Percentiles rank a stretch among this genome's conserved stretches.
Conservation (phyloP, 345 rosid species). For the Brassica incana region DNA sequence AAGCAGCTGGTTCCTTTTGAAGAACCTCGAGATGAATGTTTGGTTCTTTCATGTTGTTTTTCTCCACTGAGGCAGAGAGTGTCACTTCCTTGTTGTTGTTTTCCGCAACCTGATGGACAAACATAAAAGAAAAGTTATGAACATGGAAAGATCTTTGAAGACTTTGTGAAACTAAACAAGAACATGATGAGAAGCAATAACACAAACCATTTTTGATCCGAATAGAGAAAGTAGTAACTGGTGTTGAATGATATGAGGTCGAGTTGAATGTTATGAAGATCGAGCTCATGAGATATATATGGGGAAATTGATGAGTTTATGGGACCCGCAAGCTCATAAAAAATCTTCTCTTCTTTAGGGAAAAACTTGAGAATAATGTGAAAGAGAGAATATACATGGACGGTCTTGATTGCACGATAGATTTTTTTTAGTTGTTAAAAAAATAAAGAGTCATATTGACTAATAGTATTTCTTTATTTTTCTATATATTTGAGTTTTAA, state of each 20-base stretch:
- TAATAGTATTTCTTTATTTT: slow-evolving; percentile 3
- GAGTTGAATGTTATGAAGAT: slow-evolving; percentile 25
- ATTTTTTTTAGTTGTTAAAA: background rate
- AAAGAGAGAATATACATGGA: slow-evolving; percentile 25
- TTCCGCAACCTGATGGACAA: slow-evolving; percentile 48
- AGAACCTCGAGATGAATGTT: slow-evolving; percentile 51
- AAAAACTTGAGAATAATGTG: slow-evolving; percentile 19
- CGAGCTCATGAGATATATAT: slow-evolving; percentile 37
- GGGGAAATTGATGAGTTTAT: slow-evolving; percentile 19
- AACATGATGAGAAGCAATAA: background rate
- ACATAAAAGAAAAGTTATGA: background rate
- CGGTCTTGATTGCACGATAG: slow-evolving; percentile 31
- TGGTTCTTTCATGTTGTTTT: slow-evolving; percentile 42
- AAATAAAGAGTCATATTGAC: background rate
- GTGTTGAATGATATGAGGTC: slow-evolving; percentile 34
- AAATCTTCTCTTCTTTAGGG: slow-evolving; percentile 19
- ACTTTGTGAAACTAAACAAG: background rate
- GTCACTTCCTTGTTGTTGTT: slow-evolving; percentile 36
- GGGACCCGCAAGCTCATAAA: slow-evolving; percentile 20
- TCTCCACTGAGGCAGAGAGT: slow-evolving; percentile 48
- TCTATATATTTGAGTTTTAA: background rate
- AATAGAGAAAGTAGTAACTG: background rate
- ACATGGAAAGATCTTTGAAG: background rate
- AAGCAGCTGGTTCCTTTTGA: slow-evolving; percentile 53
- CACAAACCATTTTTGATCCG: slow-evolving; percentile 31